Evolutionary conservation across 495 filamentous ascomycete species (phyloP).

Genomic region (Tetracladium setigerum): DNA sequence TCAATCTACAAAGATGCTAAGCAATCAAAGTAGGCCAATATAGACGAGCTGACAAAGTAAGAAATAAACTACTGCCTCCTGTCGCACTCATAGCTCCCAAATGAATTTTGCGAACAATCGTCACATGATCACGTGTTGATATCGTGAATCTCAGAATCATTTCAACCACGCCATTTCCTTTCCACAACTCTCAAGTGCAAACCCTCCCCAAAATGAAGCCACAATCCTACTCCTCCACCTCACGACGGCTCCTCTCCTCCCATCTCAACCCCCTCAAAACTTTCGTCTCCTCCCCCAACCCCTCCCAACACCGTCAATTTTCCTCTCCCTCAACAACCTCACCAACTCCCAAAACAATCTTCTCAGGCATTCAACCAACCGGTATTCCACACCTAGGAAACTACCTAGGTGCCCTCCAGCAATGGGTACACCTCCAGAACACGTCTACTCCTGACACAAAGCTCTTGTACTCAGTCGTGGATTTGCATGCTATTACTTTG

Average conservation of each 20-base stretch:
- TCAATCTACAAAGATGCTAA: too few species aligned
- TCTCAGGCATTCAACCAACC: constrained; percentile 96
- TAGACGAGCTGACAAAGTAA: too few species aligned
- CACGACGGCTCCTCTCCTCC: too few species aligned
- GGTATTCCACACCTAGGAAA: constrained; percentile 95
- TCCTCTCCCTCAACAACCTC: not conserved
- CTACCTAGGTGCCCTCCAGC: constrained; percentile 83
- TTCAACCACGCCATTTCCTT: too few species aligned
- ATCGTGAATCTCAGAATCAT: not conserved
- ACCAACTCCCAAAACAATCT: constrained; percentile 44
- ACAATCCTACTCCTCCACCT: too few species aligned
- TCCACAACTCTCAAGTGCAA: too few species aligned
- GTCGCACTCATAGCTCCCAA: too few species aligned
- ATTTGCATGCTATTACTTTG: constrained; percentile 85
- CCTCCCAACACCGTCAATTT: not conserved
- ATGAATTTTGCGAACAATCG: not conserved
- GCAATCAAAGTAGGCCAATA: too few species aligned
- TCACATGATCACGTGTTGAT: not conserved
- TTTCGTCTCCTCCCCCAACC: not conserved
- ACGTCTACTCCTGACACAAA: constrained; percentile 42
- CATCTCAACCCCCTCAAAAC: too few species aligned
- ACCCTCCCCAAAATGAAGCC: too few species aligned
- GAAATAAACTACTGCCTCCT: too few species aligned
- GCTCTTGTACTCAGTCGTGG: constrained; percentile 78
- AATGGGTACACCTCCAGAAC: constrained; percentile 79